A percentile compares a stretch with the other conserved stretches of the same genome.
These are phyloP conservation scores for Aspergillus hiratsukae DNA, from an alignment of 2,329 filamentous ascomycete genomes.

Conservation along the genomic window DNA sequence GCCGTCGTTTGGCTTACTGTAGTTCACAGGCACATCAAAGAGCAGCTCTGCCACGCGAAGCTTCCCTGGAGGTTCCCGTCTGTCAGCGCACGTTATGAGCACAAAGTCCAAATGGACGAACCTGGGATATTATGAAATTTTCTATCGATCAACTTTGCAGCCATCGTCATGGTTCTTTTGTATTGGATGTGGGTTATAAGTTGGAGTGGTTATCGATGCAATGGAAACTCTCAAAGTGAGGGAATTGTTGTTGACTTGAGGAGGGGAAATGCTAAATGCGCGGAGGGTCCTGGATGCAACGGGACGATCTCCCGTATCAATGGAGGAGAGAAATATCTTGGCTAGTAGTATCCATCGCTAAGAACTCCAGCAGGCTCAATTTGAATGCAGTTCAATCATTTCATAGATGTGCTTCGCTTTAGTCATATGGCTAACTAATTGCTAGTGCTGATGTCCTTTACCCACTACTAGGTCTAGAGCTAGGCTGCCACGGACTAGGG, in stretches of 20 bases:
- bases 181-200: not conserved
- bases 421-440: not conserved
- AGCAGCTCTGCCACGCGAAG: constrained; percentile 74
- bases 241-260: not conserved
- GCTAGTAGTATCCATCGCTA: not conserved
- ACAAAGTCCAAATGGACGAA: constrained; percentile 12
- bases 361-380: not conserved
- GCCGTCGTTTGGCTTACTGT: constrained; percentile 57
- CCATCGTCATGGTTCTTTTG: constrained; percentile 18
- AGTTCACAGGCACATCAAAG: constrained; percentile 82
- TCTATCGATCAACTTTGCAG: constrained; percentile 37
- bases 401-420: not conserved
- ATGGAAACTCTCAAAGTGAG: not conserved
- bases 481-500: not conserved
- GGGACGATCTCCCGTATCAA: not conserved
- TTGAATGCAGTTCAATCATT: not conserved
- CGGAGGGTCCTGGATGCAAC: not conserved
- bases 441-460: not conserved
- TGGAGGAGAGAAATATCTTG: not conserved
- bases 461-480: no score
- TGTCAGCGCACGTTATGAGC: not conserved
- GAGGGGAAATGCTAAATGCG: not conserved
- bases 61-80: constrained; percentile 53
- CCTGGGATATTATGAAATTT: constrained; percentile 36
- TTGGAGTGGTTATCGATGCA: not conserved